Percentiles rank a stretch among this genome's conserved stretches.
Evolutionary conservation across 2,329 filamentous ascomycete genomes (phyloP).

Genomic region (Colletotrichum salicis): DNA sequence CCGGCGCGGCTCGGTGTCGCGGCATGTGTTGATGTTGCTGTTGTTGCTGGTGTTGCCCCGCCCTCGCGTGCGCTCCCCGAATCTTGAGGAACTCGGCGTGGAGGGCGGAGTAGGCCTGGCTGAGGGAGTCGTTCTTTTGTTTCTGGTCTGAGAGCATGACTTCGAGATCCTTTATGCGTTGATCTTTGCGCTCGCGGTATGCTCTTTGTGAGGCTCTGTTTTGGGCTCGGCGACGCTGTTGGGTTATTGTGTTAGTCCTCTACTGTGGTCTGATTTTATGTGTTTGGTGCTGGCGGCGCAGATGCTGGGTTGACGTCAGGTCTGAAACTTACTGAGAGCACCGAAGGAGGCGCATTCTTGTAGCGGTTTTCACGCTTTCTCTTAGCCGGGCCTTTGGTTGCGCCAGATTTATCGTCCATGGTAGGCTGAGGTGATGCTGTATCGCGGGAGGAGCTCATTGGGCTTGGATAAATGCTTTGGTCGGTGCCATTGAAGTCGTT

Average conservation of each 20-base stretch:
- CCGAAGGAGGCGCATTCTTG: slow-evolving; percentile 62
- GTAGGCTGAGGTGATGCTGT: slow-evolving; percentile 35
- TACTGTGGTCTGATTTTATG: neutral
- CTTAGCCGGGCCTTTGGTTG: slow-evolving; percentile 53
- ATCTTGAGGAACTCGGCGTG: slow-evolving; percentile 57
- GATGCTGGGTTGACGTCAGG: neutral
- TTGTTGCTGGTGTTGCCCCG: slow-evolving; percentile 8
- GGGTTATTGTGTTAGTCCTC: slow-evolving; percentile 15
- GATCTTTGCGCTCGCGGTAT: slow-evolving; percentile 54
- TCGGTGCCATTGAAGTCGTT: slow-evolving; percentile 41
- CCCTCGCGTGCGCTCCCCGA: slow-evolving; percentile 30
- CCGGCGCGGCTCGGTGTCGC: slow-evolving; percentile 26
- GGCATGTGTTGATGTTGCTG: slow-evolving; percentile 25
- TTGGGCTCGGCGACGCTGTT: slow-evolving; percentile 45
- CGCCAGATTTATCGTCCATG: slow-evolving; percentile 20
- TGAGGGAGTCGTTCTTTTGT: slow-evolving; percentile 65
- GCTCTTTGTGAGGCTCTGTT: slow-evolving; percentile 47
- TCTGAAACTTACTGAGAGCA: slow-evolving; percentile 55
- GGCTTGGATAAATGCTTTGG: slow-evolving; percentile 46
- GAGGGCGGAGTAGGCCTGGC: slow-evolving; percentile 62
- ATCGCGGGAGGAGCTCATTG: slow-evolving; percentile 39
- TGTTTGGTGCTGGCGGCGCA: neutral
- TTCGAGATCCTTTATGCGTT: slow-evolving; percentile 73
- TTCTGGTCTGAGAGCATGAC: slow-evolving; percentile 63
- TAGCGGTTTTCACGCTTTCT: slow-evolving; percentile 63